Base-by-base conservation (phyloP, 768 basidiomycete genomes). In the Boletus pseudopeckii region DNA sequence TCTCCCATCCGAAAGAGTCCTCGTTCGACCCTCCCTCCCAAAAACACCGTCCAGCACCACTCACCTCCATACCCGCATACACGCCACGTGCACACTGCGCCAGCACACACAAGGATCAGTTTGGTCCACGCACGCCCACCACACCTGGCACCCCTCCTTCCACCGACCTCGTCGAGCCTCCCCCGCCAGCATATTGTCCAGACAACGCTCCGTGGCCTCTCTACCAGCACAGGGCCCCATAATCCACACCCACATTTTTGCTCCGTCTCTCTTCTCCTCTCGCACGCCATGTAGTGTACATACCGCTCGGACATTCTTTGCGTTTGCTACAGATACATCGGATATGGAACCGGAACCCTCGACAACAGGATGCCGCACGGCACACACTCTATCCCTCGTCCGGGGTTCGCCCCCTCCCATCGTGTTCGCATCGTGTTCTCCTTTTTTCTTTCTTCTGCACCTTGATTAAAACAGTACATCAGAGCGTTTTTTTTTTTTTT, bases 71-170 rank as follows among this genome's bases (percentile, higher is more conserved):
- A 0, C 52, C 63, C 4, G 20, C 43, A 7, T 54, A 55, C 51
- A 24, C 45, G 1, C 50, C 64, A 28, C 58, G 39, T 28, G 52
- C 55, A 15, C 53, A 50, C 11, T 50, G 58, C 13, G 49, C 61
- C 13, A n/a, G n/a, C n/a, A n/a, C n/a, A n/a, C n/a, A n/a, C n/a
- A 70, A 66, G 55, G 68, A 64, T 34, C 64, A 70, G 4, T 7
- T 26, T 4, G 14, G 47, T 22, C 56, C 59, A 0, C 45, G 45
- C 17, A 67, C 65, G 2, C 60, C 63, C n/a, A 45, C 56, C 11
- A 55, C 63, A 1, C 59, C 57, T 1, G 14, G 17, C 10, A 51
- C 59, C 4, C 45, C 51, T 7, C 32, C 32, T 1, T 42, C 56
- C 7, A 33, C 49, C 7, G 48, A 63, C 20, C 38, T 53, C 13